phyloP scores from a whole-genome alignment of 2,329 filamentous ascomycete genomes.

The Colletotrichum costaricense region DNA sequence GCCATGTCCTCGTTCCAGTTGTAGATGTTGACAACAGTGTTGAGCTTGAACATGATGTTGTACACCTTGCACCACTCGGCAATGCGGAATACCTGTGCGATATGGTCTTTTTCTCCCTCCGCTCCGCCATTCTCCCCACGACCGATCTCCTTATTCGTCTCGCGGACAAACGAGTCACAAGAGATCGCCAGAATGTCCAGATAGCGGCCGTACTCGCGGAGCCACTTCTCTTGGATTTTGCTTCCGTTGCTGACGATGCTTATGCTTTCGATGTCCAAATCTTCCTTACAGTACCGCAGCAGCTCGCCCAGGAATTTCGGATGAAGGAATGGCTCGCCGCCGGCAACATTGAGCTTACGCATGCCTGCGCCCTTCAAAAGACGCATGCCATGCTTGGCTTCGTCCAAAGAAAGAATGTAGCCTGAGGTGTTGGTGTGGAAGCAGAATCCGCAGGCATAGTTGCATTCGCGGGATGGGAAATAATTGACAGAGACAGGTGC shows the following conservation, averaged over 20 bases:
- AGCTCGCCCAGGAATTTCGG: slow-evolving; percentile 54
- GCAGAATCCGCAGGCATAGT: slow-evolving; percentile 60
- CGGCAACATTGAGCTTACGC: slow-evolving; percentile 67
- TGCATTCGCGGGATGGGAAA: slow-evolving; percentile 34
- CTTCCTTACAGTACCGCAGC: slow-evolving; percentile 59
- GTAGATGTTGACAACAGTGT: slow-evolving; percentile 62
- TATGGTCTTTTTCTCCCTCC: slow-evolving; percentile 52
- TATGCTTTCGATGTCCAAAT: slow-evolving; percentile 60
- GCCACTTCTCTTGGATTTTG: slow-evolving; percentile 54
- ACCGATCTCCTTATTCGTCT: slow-evolving; percentile 63
- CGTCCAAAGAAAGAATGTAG: slow-evolving; percentile 50
- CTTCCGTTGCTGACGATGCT: slow-evolving; percentile 67
- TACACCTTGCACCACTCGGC: slow-evolving; percentile 56
- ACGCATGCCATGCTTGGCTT: slow-evolving; percentile 56
- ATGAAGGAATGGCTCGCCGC: slow-evolving; percentile 66
- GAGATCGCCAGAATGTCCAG: slow-evolving; percentile 66
- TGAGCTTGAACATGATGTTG: slow-evolving; percentile 67
- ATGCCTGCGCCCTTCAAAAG: slow-evolving; percentile 62
- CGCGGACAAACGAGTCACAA: slow-evolving; percentile 64
- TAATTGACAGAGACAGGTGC: slow-evolving; percentile 36
- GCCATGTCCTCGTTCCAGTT: slow-evolving; percentile 65
- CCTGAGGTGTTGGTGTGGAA: slow-evolving; percentile 66
- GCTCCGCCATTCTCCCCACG: slow-evolving; percentile 46
- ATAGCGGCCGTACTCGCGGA: slow-evolving; percentile 53
- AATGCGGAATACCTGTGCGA: slow-evolving; percentile 56